Evolutionary conservation across 2,329 filamentous ascomycete species (phyloP).

Genomic region (Samsoniella hepiali): DNA sequence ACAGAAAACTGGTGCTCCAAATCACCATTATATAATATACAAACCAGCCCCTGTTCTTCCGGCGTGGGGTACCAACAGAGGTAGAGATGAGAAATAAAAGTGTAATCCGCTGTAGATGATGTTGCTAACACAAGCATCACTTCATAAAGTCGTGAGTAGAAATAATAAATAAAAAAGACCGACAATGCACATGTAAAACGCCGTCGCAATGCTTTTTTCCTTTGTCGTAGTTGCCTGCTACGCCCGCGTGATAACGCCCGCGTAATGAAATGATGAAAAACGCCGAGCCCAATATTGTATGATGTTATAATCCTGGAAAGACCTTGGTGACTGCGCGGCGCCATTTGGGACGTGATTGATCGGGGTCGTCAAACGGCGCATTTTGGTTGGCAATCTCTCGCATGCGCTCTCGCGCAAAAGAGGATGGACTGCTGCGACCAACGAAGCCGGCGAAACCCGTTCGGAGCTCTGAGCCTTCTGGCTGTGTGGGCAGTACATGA

Average conservation of each 20-base stretch:
- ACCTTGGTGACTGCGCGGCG: slow-evolving; percentile 41
- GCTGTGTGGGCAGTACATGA: slow-evolving; percentile 37
- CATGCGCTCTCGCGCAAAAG: slow-evolving; percentile 43
- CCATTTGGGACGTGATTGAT: slow-evolving; percentile 39
- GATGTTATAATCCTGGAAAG: slow-evolving; percentile 36
- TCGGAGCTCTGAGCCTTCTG: slow-evolving; percentile 33
- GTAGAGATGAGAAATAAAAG: neutral
- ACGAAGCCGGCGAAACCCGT: slow-evolving; percentile 24
- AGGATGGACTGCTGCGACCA: slow-evolving; percentile 41
- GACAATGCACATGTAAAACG: slow-evolving; percentile 6
- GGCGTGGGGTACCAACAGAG: neutral
- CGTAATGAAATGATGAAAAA: neutral
- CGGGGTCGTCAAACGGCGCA: slow-evolving; percentile 43
- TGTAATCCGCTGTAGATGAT: slow-evolving; percentile 1
- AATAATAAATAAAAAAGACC: neutral
- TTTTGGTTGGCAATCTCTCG: slow-evolving; percentile 42
- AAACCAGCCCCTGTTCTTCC: neutral
- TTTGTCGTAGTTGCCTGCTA: neutral
- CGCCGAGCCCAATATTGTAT: neutral
- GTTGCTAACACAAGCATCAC: neutral
- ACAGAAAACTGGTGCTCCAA: neutral
- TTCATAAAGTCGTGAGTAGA: slow-evolving; percentile 14
- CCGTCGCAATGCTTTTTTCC: slow-evolving; percentile 15
- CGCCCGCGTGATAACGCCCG: neutral
- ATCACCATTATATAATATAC: slow-evolving; percentile 7